phyloP scores from a whole-genome alignment of 1,284 basidiomycete genomes.

The Heliocybe sulcata region DNA sequence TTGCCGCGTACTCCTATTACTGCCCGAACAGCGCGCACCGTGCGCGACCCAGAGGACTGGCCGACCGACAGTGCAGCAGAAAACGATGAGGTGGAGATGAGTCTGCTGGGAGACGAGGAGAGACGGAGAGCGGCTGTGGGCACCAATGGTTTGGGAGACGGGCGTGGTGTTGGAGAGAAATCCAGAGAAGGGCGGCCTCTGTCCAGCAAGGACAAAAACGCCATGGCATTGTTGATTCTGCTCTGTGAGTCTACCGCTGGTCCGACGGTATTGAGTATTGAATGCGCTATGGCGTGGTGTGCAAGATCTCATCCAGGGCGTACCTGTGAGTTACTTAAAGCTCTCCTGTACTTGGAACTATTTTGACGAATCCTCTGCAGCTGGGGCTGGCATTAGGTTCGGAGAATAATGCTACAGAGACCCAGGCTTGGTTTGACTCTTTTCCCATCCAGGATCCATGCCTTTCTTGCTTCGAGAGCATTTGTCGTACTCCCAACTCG shows the following conservation, averaged over 20 bases:
- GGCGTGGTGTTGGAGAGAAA: conserved; percentile 21
- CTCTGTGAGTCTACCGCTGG: conserved; percentile 63
- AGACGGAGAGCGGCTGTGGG: conserved; percentile 36
- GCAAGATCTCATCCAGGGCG: conserved; percentile 86
- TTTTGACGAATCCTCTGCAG: conserved; percentile 26
- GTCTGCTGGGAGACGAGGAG: conserved; percentile 54
- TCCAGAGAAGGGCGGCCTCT: conserved; percentile 39
- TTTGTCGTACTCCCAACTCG: conserved; percentile 94
- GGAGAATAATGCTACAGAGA: conserved; percentile 10
- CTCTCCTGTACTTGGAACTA: conserved; percentile 3
- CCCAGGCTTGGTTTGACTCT: not conserved
- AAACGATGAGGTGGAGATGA: conserved; percentile 55
- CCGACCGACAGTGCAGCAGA: conserved; percentile 19
- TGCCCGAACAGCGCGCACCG: conserved; percentile 18
- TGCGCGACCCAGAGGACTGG: conserved; percentile 23
- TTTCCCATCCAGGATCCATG: conserved; percentile 65
- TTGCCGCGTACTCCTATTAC: conserved; percentile 54
- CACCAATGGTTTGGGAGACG: conserved; percentile 3
- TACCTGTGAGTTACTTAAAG: conserved; percentile 69
- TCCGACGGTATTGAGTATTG: conserved; percentile 3
- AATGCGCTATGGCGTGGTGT: conserved; percentile 4
- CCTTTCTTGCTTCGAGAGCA: conserved; percentile 95
- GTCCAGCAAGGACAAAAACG: conserved; percentile 73
- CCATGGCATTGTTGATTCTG: conserved; percentile 82
- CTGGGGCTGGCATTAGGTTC: conserved; percentile 69